Evolutionary conservation across 257 asterid genomes (phyloP).

Genomic region (Primulina tabacum): DNA sequence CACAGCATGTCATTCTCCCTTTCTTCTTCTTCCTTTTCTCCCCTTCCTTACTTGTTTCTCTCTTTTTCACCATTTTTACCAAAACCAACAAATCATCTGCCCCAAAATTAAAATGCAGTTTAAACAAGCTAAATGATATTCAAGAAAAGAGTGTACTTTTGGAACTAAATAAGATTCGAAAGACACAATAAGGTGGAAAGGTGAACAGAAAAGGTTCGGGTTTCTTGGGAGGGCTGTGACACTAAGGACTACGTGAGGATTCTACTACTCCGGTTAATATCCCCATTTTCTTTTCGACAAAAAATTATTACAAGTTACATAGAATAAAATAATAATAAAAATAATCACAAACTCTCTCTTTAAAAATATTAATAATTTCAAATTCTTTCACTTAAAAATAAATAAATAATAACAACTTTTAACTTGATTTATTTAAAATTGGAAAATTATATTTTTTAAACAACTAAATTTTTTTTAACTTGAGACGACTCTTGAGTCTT

Average conservation of each 20-base stretch:
- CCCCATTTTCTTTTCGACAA: neutral
- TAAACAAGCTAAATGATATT: neutral
- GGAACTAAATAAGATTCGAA: neutral
- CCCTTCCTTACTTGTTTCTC: constrained; percentile 24
- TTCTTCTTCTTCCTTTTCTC: constrained; percentile 22
- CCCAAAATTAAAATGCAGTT: constrained; percentile 7
- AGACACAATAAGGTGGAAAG: constrained; percentile 1
- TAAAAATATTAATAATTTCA: too few species aligned
- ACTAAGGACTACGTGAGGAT: neutral
- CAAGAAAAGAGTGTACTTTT: neutral
- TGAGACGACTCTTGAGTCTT: too few species aligned
- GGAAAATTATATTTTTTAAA: too few species aligned
- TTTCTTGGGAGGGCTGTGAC: constrained; percentile 17
- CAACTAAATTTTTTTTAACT: too few species aligned
- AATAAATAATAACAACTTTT: too few species aligned
- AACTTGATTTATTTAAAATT: neutral
- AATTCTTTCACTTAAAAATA: neutral
- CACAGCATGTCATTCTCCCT: constrained; percentile 54
- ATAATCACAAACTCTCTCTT: too few species aligned
- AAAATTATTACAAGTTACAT: too few species aligned
- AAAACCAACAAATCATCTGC: constrained; percentile 13
- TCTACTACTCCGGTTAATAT: neutral
- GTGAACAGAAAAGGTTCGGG: constrained; percentile 9
- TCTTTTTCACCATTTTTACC: constrained; percentile 37
- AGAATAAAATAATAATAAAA: too few species aligned